Evolutionary conservation across 305 asterid genomes (phyloP), one percentile per base, ranked within the genome.

Genomic region (Andrographis paniculata): DNA sequence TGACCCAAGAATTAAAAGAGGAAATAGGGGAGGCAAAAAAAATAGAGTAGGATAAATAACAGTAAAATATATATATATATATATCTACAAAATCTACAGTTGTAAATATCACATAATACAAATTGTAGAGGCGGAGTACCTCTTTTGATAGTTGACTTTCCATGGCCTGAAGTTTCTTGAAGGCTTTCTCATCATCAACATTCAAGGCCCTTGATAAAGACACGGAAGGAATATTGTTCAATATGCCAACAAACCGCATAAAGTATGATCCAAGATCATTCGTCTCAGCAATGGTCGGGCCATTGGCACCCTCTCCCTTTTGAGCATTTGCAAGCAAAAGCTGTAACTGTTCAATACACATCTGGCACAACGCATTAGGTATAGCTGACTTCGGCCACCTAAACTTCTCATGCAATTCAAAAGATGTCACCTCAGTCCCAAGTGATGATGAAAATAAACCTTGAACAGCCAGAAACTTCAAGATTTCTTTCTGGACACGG

Each of bases 381-480:
- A 77, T 75, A 21, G 82, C 59, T 10, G 77, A 72, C 58, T 82
- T 87, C 17, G 99, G 99, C 99, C 99, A 92, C 69, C 76, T 69
- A 61, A 92, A 73, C 62, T 72, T 92, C 37, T 92, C 99, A 52
- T 84, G 74, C 55, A 92, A 71, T 54, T 92, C 99, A 63, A 92
- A 92, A 31, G 99, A 87, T 22, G 99, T 92, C 52, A 92, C 87
- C 73, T 87, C 99, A 53, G 96, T 75, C 51, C 99, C 95, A 53
- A 87, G 87, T 58, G 99, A 74, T 31, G 96, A 87, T 42, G 84
- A 71, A 71, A 92, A 92, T 42, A 92, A 69, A 56, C 99, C 99
- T 69, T 92, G 99, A 49, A 87, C 94, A 21, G 95, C 92, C 63
- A 92, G 65, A 73, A 92, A 92, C 69, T 84, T 87, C 72, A 92